phyloP scores from a whole-genome alignment of 2,329 filamentous ascomycete species.

The Talaromyces sp. region DNA sequence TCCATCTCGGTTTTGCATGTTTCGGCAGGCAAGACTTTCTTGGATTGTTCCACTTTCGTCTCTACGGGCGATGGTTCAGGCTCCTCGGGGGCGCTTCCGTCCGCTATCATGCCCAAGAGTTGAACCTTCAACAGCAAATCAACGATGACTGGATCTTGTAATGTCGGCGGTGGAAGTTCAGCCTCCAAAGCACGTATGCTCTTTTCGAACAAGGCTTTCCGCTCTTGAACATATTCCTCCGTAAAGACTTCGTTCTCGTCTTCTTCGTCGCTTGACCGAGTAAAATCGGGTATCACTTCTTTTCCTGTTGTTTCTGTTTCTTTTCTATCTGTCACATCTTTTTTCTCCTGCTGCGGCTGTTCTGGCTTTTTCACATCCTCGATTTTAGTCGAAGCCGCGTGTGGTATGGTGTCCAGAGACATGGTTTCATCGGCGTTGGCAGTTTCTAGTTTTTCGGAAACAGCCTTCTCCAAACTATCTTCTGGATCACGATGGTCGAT shows the following conservation, averaged over 20 bases:
- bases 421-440: background rate
- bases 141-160: slow-evolving; percentile 38
- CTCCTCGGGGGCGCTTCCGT: slow-evolving; percentile 25
- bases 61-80: slow-evolving; percentile 19
- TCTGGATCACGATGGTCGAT: background rate
- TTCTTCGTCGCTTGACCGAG: slow-evolving; percentile 36
- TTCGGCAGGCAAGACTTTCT: slow-evolving; percentile 4
- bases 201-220: slow-evolving; percentile 39
- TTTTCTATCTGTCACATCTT: background rate
- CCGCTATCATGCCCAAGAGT: slow-evolving; percentile 37
- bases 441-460: background rate
- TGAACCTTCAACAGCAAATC: slow-evolving; percentile 39
- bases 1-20: slow-evolving; percentile 18
- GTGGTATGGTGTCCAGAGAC: background rate
- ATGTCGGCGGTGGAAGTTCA: slow-evolving; percentile 36
- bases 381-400: background rate
- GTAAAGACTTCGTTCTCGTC: slow-evolving; percentile 42
- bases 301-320: background rate
- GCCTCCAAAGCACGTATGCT: slow-evolving; percentile 38
- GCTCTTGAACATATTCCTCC: slow-evolving; percentile 42
- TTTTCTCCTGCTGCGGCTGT: slow-evolving; percentile 1
- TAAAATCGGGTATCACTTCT: slow-evolving; percentile 27
- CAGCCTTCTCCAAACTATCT: background rate
- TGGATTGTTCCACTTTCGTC: slow-evolving; percentile 14
- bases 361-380: slow-evolving; percentile 17